A percentile compares a stretch with the other conserved stretches of the same genome.
These are phyloP conservation scores for Detonula confervacea DNA, from an alignment of 352 stramenopile species.

Conservation along the genomic window DNA sequence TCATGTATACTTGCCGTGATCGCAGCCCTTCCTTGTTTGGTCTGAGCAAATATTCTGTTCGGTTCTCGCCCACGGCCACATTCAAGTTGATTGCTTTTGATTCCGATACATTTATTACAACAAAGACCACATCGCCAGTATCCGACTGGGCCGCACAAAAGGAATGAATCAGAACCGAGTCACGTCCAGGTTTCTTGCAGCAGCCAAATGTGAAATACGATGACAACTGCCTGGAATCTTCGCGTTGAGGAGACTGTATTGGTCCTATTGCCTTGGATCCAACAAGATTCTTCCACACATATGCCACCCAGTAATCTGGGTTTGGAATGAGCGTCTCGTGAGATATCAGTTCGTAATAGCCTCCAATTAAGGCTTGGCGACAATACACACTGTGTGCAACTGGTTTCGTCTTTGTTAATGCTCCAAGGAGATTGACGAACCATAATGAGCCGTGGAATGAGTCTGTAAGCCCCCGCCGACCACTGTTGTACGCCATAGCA, in stretches of 20 bases:
- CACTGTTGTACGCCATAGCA: constrained; percentile 59
- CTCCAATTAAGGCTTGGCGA: constrained; percentile 56
- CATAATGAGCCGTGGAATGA: constrained; percentile 55
- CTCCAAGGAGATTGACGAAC: constrained; percentile 54
- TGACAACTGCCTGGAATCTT: constrained; percentile 25
- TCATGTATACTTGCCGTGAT: constrained; percentile 25
- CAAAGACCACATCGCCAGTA: constrained; percentile 39
- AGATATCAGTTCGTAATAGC: constrained; percentile 57
- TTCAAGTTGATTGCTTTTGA: constrained; percentile 14
- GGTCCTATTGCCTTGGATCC: constrained; percentile 35
- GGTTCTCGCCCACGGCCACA: constrained; percentile 15
- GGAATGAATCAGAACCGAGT: constrained; percentile 42
- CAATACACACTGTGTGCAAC: constrained; percentile 53
- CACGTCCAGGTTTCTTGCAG: constrained; percentile 32
- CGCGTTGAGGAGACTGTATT: constrained; percentile 24
- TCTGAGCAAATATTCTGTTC: constrained; percentile 29
- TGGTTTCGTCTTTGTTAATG: constrained; percentile 41
- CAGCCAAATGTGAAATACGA: constrained; percentile 36
- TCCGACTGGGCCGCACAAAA: constrained; percentile 34
- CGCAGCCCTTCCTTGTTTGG: constrained; percentile 13
- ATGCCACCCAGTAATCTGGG: constrained; percentile 57
- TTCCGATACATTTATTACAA: constrained; percentile 42
- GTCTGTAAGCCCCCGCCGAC: constrained; percentile 42
- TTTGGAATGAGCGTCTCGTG: constrained; percentile 48
- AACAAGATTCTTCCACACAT: constrained; percentile 53